Conservation (phyloP, 768 basidiomycete species). For the Lentinula detonsa region DNA sequence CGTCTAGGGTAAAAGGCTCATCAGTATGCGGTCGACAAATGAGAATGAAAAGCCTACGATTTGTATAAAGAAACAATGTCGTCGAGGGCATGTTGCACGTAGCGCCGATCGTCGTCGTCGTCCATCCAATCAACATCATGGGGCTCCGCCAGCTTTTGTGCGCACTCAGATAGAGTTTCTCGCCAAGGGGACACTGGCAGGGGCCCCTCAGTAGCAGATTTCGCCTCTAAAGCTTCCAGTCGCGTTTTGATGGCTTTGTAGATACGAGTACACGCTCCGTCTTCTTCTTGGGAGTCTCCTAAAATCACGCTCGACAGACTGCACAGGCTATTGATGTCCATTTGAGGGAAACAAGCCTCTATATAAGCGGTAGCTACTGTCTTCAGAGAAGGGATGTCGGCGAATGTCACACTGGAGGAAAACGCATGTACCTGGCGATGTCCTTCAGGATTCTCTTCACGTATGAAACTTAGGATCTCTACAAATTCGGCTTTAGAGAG, state of each 20-base stretch:
- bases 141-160: slow-evolving; percentile 36
- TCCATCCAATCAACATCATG: slow-evolving; percentile 48
- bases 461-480: slow-evolving; percentile 31
- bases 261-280: not conserved
- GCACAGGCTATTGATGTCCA: not conserved
- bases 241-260: not conserved
- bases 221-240: slow-evolving; percentile 10
- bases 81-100: slow-evolving; percentile 36
- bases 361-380: not conserved
- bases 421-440: slow-evolving; percentile 17
- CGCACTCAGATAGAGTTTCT: slow-evolving; percentile 21
- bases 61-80: slow-evolving; percentile 38
- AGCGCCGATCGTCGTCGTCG: slow-evolving; percentile 37
- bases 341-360: not conserved
- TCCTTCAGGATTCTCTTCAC: slow-evolving; percentile 16
- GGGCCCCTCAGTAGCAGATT: slow-evolving; percentile 3
- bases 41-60: slow-evolving; percentile 22
- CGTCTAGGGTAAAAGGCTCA: not conserved
- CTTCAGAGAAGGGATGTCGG: not conserved
- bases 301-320: not conserved
- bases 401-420: not conserved
- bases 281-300: not conserved
- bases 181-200: slow-evolving; percentile 23
- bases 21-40: not conserved
- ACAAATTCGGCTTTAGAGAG: slow-evolving; percentile 23